Evolutionary conservation across 1,284 basidiomycete species (phyloP), one percentile per base, ranked within the genome.

Genomic region (Ustilago cynodontis): DNA sequence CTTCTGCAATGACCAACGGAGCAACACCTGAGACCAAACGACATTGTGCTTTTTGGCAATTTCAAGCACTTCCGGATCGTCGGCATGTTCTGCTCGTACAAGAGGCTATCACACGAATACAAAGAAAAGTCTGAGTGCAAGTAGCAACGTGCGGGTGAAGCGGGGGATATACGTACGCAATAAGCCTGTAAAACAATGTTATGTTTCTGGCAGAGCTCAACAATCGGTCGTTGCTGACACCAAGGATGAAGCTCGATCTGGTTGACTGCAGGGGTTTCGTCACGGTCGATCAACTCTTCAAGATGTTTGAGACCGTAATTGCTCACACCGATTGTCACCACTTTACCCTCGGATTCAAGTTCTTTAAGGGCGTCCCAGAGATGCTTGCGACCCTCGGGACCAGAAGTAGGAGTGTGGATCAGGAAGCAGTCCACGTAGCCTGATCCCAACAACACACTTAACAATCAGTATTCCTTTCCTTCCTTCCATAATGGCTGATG

Each of bases 371-470:
- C 69, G 41, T 69, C 50, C 74, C 74, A 77, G 7, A 77, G 69
- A 45, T 77, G 74, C 39, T 59, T 64, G 29, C 74, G 58, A 5
- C 74, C 74, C 11, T 64, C 63, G 9, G 66, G 59, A 9, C 74
- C 74, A 13, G 70, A 77, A 10, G 74, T 69, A 18, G 74, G 74
- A 11, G 74, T 77, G 56, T 77, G 74, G 56, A 77, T 72, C 31
- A 77, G 59, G 57, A 77, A 77, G 63, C 74, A 77, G 43, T 77
- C 74, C 14, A 77, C 74, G 37, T 77, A 77, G 13, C 69, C 66
- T 69, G 33, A 41, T 29, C 41, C 41, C 41, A n/a, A 20, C 7
- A 10, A 43, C 20, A 43, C 1, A 20, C n/a, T 43, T n/a, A 43
- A 14, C 16, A n/a, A 20, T 41, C 37, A 14, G 13, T 4, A 20